Evolutionary conservation across 305 asterid species (phyloP), one percentile per base, ranked within the genome.

Genomic region (Fraxinus velutina): DNA sequence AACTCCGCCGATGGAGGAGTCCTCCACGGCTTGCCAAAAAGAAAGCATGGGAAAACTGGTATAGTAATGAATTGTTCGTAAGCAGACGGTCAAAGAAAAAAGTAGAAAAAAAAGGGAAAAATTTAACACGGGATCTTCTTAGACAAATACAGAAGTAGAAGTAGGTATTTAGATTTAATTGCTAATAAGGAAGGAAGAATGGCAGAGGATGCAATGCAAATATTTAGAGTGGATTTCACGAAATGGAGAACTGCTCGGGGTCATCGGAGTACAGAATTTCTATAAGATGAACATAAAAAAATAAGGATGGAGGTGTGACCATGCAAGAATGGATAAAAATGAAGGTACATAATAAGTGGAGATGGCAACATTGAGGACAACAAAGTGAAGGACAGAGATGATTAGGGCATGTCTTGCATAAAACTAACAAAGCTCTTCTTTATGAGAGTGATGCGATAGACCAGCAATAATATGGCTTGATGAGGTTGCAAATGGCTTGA

Each of bases 11-110:
- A 27, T 17, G 42, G 77, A 72, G 55, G 78, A 47, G 29, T 50
- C 34, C 39, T 81, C 81, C 71, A 30, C 74, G 10, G 50, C 76
- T 74, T 73, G 27, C 37, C 15, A n/a, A 30, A 60, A 47, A 66
- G 21, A 50, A 44, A 71, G 3, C 2, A 34, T 3, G 72, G 73
- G 76, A 82, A 42, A 62, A 75, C 21, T 73, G 17, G 70, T 77
- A 60, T 27, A 57, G 13, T 30, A 36, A 29, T 12, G 24, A 79
- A 78, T 6, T 70, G 73, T 57, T 72, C 33, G 22, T 17, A 60
- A n/a, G 3, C 4, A 19, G 68, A 36, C 30, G 24, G 78, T 17
- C 27, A 52, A 52, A 52, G 68, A 57, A 57, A 66, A 75, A 78
- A 24, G 15, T 70, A 33, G 73, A 7, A 36, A 39, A 9, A 39